These are phyloP conservation scores for Saussurea involucrata DNA, from an alignment of 129 eudicot genomes.

Conservation along the genomic window DNA sequence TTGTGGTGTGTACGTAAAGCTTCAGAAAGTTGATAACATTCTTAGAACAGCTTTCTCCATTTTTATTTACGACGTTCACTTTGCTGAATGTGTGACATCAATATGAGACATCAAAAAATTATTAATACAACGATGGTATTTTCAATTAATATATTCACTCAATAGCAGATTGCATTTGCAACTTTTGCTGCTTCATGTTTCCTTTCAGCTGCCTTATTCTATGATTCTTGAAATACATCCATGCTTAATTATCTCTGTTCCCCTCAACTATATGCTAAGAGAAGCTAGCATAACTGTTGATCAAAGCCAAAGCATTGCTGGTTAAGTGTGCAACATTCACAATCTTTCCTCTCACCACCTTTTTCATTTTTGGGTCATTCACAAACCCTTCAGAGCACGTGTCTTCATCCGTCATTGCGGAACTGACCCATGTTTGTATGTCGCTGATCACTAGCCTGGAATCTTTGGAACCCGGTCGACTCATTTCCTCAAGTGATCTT, in stretches of 20 bases:
- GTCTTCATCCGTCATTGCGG: conserved; percentile 53
- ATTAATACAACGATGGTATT: background rate
- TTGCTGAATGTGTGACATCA: background rate
- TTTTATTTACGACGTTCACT: background rate
- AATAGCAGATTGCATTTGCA: conserved; percentile 6
- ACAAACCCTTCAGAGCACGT: conserved; percentile 58
- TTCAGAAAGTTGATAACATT: background rate
- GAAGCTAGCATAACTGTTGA: conserved; percentile 46
- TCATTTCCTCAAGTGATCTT: conserved; percentile 41
- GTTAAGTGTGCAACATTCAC: conserved; percentile 51
- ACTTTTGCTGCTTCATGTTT: background rate
- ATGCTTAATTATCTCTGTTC: background rate
- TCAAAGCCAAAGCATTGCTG: conserved; percentile 55
- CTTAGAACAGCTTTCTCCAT: background rate
- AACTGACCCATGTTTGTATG: conserved; percentile 64
- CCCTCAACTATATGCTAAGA: conserved; percentile 1
- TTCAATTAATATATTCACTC: conserved; percentile 4
- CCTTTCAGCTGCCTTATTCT: background rate
- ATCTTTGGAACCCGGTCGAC: conserved; percentile 18
- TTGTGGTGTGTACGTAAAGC: background rate
- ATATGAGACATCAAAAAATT: background rate
- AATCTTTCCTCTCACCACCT: conserved; percentile 40
- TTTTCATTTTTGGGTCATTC: conserved; percentile 34
- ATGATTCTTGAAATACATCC: background rate
- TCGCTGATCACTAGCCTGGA: conserved; percentile 25